Percentiles rank a stretch among this genome's conserved stretches.
phyloP scores from a whole-genome alignment of 2,329 filamentous ascomycete genomes.

The Stagonosporopsis rhizophila region DNA sequence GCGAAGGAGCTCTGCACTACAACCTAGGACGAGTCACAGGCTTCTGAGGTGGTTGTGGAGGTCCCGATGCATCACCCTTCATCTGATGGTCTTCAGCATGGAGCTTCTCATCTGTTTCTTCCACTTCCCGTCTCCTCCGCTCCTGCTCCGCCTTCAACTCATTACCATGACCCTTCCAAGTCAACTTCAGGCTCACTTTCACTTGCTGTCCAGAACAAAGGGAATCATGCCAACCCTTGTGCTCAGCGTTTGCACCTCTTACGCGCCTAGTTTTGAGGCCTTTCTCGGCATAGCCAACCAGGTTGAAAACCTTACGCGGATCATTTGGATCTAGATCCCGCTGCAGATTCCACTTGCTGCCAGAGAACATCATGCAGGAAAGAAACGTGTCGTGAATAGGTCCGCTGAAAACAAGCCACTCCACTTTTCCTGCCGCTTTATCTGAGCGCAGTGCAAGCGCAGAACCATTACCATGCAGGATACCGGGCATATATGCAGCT shows the following conservation, averaged over 20 bases:
- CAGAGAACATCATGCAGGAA: background rate
- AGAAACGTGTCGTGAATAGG: constrained; percentile 15
- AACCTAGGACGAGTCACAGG: background rate
- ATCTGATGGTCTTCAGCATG: background rate
- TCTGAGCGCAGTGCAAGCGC: constrained; percentile 33
- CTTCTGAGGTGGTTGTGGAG: background rate
- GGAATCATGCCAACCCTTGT: constrained; percentile 27
- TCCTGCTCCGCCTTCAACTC: constrained; percentile 12
- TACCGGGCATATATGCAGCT: constrained; percentile 25
- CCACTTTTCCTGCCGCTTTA: constrained; percentile 11
- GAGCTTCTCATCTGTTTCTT: background rate
- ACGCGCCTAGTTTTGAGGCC: constrained; percentile 10
- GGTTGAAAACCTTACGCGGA: constrained; percentile 25
- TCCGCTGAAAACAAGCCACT: constrained; percentile 34
- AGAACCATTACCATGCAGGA: constrained; percentile 27
- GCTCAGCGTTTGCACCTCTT: constrained; percentile 23
- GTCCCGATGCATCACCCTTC: background rate
- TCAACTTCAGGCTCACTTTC: constrained; percentile 32
- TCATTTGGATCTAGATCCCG: background rate
- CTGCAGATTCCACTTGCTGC: background rate
- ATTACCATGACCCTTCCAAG: constrained; percentile 19
- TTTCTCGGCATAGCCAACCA: constrained; percentile 25
- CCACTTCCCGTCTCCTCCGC: background rate
- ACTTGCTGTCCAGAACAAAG: constrained; percentile 42
- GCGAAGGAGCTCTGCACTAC: background rate